Base-by-base conservation (phyloP, 2,329 filamentous ascomycete species). In the Diaporthe sp. region DNA sequence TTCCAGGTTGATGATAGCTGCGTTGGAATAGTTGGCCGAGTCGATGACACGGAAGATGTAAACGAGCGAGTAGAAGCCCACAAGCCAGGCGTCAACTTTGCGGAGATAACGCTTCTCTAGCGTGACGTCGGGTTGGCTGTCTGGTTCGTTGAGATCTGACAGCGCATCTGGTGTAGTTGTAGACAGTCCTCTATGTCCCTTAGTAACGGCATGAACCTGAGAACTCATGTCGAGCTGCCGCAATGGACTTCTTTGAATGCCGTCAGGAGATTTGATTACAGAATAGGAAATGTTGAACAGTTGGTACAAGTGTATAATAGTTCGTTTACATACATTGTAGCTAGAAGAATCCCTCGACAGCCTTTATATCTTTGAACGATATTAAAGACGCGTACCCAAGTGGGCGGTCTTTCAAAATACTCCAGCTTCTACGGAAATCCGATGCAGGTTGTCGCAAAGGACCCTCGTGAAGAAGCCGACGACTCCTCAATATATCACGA, bases 21-120 rank as follows among this genome's bases (percentile, higher is more conserved):
- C 37, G n/a, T 63, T 63, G n/a, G 58, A 63, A 31, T 63, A 63
- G 37, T 63, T 63, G 58, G 58, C 58, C 15, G 58, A 63, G 37
- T 63, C 58, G n/a, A 63, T 63, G n/a, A 63, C 58, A 7, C 58
- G 58, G 25, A 63, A 63, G n/a, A 63, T 63, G 37, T 63, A 63
- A n/a, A 63, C 58, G 22, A 63, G 58, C 5, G 58, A 63, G 58
- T 63, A 63, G 58, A 63, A 63, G 28, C 58, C 58, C 37, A 63
- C 37, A 20, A 63, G 58, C 58, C 58, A 63, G 58, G 58, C 15
- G 58, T 63, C 58, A n/a, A 63, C 58, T n/a, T 63, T 63, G n/a
- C 58, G 58, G 1, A 63, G 58, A 28, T 63, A 63, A 20, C 13
- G 37, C 15, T 63, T 63, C 37, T 63, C 58, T 20, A 63, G 15